Evolutionary conservation across 2,329 filamentous ascomycete genomes (phyloP).

Genomic region (Fusarium scirpi): DNA sequence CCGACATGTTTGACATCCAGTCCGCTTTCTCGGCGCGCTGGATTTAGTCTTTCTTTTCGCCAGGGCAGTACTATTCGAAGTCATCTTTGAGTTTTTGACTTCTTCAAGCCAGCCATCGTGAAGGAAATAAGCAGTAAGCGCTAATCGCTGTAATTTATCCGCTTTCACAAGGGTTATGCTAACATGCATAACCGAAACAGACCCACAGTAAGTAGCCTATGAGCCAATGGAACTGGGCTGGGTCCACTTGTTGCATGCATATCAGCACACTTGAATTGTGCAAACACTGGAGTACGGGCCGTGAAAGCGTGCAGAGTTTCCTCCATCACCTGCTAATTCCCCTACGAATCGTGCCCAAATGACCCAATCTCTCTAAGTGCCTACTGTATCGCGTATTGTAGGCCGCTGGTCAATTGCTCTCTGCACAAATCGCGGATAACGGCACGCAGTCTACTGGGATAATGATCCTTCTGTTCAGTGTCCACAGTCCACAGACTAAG

Average conservation of each 20-base stretch:
- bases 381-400: too few relatives aligned
- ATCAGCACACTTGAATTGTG: not conserved
- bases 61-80: not conserved
- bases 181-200: not conserved
- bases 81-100: not conserved
- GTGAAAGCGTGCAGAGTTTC: too few relatives aligned
- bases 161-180: not conserved
- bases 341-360: too few relatives aligned
- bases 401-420: not conserved
- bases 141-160: not conserved
- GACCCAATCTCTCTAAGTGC: too few relatives aligned
- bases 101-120: not conserved
- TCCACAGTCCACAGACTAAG: not conserved
- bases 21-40: conserved; percentile 6
- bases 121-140: conserved; percentile 6
- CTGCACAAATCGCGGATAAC: not conserved
- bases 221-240: not conserved
- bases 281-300: not conserved
- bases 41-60: not conserved
- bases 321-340: too few relatives aligned
- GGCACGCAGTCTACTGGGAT: not conserved
- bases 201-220: too few relatives aligned
- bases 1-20: conserved; percentile 25
- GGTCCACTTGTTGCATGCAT: not conserved
- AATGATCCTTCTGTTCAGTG: not conserved